Evolutionary conservation across 2,329 filamentous ascomycete genomes (phyloP).

Genomic region (Boeremia exigua): DNA sequence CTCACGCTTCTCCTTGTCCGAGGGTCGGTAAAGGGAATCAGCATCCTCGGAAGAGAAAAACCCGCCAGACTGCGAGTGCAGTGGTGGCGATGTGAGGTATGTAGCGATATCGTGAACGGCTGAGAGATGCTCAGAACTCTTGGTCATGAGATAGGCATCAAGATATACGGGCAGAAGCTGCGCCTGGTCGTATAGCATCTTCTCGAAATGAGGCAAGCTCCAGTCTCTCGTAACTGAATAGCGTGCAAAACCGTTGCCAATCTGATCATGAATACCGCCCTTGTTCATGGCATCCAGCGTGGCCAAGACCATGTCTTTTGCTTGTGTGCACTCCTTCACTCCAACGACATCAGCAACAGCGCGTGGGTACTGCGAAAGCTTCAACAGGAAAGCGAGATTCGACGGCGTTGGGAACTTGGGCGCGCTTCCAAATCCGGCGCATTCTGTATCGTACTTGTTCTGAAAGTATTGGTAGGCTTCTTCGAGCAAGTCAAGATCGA

Average conservation of each 20-base stretch:
- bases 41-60: conserved; percentile 91
- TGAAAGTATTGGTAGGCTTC: conserved; percentile 70
- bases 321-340: conserved; percentile 73
- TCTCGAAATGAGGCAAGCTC: conserved; percentile 96
- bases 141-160: conserved; percentile 78
- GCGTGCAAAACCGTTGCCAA: conserved; percentile 79
- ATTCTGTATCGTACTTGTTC: conserved; percentile 27
- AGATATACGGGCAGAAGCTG: conserved; percentile 84
- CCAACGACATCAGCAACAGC: conserved; percentile 89
- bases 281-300: conserved; percentile 81
- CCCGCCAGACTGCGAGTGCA: conserved; percentile 72
- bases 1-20: conserved; percentile 82
- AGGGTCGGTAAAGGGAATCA: conserved; percentile 77
- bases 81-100: conserved; percentile 78
- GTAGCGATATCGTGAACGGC: conserved; percentile 81
- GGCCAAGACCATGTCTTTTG: conserved; percentile 77
- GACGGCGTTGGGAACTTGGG: conserved; percentile 92
- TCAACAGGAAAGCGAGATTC: conserved; percentile 82
- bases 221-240: conserved; percentile 93
- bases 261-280: conserved; percentile 74
- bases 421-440: conserved; percentile 69
- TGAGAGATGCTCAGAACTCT: conserved; percentile 74
- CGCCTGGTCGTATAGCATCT: conserved; percentile 93
- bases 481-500: conserved; percentile 90
- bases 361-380: conserved; percentile 72